Base-by-base conservation (phyloP, 345 rosid species). In the Dipteronia sinensis region DNA sequence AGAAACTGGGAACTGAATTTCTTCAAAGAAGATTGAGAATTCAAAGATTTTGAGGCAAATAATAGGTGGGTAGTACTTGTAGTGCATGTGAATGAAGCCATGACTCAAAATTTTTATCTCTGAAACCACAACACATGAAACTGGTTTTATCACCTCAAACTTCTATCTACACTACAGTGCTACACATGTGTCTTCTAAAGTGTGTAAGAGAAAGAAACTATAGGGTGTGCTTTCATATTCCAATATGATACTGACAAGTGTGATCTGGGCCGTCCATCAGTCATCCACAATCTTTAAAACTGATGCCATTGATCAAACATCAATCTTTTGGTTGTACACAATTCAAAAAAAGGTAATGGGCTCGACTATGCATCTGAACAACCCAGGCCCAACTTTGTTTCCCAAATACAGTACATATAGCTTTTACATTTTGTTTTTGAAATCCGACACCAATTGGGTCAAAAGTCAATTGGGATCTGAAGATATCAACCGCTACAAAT, bases 71-170 rank as follows among this genome's bases (percentile, higher is more conserved):
- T 73, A 44, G 76, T 42, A 34, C 38, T 34, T 42, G 46, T 73
- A 72, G 75, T 84, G 75, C 86, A 88, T 68, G 90, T 71, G 73
- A 86, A 71, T 77, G 87, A 89, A 81, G 89, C 84, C 91, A 88
- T 86, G 79, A 53, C 67, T 46, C 23, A 40, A 74, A 49, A 65
- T 44, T 44, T 68, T 68, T 56, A 29, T 23, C 49, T 22, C 16
- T 3, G 19, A 34, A 69, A 67, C 12, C 7, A 20, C 27, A n/a
- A 34, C 11, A 9, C 25, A 34, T 23, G 49, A 38, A 23, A 63
- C 40, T 0, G 15, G 16, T 22, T 74, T 42, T 67, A 66, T 76
- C 65, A 66, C 53, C 29, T 53, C 27, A 44, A 40, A 42, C 2
- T 23, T 62, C 75, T 72, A 77, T 76, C 75, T 76, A 72, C 2